Conservation (phyloP, 371 early-diverging fungal genomes). For the Mortierella sp. region DNA sequence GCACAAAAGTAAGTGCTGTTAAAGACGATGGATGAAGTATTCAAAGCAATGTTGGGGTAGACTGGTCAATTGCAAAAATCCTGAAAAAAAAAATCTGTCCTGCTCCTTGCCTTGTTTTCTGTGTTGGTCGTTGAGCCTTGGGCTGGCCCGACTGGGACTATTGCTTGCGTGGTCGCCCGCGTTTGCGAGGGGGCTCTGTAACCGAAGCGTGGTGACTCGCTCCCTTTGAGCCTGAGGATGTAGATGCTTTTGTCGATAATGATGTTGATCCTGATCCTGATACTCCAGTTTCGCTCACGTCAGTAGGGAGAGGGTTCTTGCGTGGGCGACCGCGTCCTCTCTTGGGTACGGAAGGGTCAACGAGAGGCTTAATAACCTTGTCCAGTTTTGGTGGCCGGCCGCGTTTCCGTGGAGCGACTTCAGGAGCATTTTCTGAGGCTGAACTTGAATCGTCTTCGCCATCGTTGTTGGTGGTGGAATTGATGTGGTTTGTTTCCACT, state of each 20-base stretch:
- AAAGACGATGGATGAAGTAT: neutral
- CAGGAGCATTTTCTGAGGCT: neutral
- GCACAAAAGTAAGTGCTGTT: neutral
- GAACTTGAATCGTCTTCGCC: neutral
- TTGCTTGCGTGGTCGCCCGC: neutral
- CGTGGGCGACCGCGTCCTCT: conserved; percentile 16
- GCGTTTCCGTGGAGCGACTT: neutral
- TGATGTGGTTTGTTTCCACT: neutral
- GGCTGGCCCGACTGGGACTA: neutral
- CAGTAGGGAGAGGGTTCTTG: neutral
- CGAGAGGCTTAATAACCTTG: neutral
- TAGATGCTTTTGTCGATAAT: neutral
- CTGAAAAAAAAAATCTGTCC: too few species aligned
- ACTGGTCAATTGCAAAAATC: neutral
- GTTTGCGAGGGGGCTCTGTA: neutral
- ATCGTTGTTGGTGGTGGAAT: neutral
- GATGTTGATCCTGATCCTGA: neutral
- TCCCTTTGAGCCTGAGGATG: neutral
- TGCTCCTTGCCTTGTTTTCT: too few species aligned
- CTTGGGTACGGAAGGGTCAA: neutral
- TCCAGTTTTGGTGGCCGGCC: neutral
- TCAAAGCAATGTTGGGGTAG: neutral
- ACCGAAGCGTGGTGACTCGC: neutral
- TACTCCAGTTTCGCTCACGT: neutral
- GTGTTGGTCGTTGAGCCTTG: neutral